Evolutionary conservation across 169 alveolate species (phyloP), one percentile per base, ranked within the genome.

Genomic region (Plasmodium fragile): DNA sequence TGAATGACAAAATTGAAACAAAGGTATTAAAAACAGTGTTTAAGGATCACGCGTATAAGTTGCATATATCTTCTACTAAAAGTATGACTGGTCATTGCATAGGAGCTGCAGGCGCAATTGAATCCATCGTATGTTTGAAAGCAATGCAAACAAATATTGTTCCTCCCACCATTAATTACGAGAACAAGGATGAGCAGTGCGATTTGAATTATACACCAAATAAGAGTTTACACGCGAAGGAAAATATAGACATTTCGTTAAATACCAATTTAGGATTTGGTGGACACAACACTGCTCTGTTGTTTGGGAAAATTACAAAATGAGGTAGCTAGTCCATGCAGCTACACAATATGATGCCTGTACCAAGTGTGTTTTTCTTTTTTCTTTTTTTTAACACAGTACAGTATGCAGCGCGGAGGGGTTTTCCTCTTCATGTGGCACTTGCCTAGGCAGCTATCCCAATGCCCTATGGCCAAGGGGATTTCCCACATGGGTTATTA

Each of bases 71-170:
- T 13, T 95, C 97, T 2, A 94, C 97, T 8, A 95, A 95, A 92
- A 85, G 95, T 72, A 95, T 95, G 97, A 95, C 97, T 28, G 97
- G 97, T 2, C 97, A 95, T 92, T 94, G 96, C 45, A 90, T 95
- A 71, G 97, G 96, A 7, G 97, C 95, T 8, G 94, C 97, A 0
- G 97, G 96, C 1, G 97, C 96, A 4, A 92, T 95, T 36, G 97
- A 95, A 91, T 92, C 96, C 22, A 92, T 92, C 75, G 95, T 90
- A 11, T 92, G 96, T n/a, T 92, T 94, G 55, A 95, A 94, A 90
- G 95, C 95, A 34, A 72, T 95, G 92, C 93, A 95, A 82, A 95
- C 97, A 49, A 95, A 95, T 83, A 41, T 43, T 18, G 93, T 94
- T 13, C 97, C 97, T 13, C 96, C 97, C 36, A 95, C 97, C 28